Evolutionary conservation across 768 basidiomycete species (phyloP), one percentile per base, ranked within the genome.

Genomic region (Psilocybe azurescens): DNA sequence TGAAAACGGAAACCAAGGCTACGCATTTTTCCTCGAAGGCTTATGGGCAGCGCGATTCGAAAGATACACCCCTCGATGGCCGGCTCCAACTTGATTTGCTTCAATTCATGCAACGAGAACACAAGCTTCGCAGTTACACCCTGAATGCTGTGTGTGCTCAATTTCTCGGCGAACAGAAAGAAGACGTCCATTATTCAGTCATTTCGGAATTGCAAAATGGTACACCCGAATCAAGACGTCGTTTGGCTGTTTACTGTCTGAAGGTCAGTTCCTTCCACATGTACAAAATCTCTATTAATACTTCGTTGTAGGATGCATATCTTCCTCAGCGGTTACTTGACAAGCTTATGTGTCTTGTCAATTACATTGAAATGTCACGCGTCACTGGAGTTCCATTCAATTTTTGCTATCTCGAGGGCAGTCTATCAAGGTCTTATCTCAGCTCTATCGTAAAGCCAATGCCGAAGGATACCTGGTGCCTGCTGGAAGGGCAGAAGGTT

Each of bases 351-450:
- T 99, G 95, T 65, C 95, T 99, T 70, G 90, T 99, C 75, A 99
- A 99, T 75, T 98, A 97, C 71, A 90, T 88, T 50, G 97, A 99
- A 74, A 99, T 99, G 97, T 85, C 97, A n/a, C 93, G 97, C 73
- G 97, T 99, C 3, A 99, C 97, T 0, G 97, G 97, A n/a, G 95
- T 99, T 10, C 97, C 97, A 0, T 99, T 99, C 85, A 99, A 98
- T 71, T 98, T 73, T 83, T 99, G 6, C 82, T 99, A 7, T 83
- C 95, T 18, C 87, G 97, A 44, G 97, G 97, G 1, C 97, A 99
- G 74, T 98, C 97, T 46, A 98, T 99, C 83, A 99, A 99, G 73
- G 97, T 99, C 50, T 81, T 99, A 58, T 97, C 95, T 8, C 97
- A 99, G 72, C 83, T 99, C 5, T 98, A 87, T 78, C 89, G 97